Evolutionary conservation across 345 rosid genomes (phyloP).

Genomic region (Hirschfeldia incana): DNA sequence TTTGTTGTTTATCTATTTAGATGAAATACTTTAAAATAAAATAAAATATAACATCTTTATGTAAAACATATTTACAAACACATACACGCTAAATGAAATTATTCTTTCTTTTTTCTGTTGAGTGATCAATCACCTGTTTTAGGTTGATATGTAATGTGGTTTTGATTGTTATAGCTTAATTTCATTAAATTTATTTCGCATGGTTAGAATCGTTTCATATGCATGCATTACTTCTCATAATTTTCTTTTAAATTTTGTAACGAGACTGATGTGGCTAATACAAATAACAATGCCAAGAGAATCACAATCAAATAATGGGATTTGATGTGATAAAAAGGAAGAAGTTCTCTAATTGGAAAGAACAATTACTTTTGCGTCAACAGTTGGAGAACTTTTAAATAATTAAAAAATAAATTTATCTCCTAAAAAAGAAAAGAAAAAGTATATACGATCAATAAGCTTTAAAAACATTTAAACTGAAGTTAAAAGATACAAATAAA

Average conservation of each 20-base stretch:
- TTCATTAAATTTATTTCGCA: neutral
- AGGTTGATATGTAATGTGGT: neutral
- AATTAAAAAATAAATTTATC: neutral
- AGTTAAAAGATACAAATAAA: neutral
- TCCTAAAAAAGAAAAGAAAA: neutral
- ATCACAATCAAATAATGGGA: neutral
- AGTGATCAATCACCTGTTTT: neutral
- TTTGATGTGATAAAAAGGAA: constrained; percentile 15
- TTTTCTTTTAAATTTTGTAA: neutral
- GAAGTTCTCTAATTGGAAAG: constrained; percentile 14
- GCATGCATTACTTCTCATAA: neutral
- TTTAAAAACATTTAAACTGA: neutral
- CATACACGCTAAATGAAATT: neutral
- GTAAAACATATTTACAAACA: neutral
- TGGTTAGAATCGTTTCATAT: neutral
- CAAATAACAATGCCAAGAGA: neutral
- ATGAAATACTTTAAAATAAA: neutral
- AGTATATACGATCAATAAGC: neutral
- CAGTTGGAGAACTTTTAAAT: neutral
- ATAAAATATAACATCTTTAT: neutral
- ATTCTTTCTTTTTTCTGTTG: neutral
- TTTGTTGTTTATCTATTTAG: neutral
- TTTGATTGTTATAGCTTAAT: neutral
- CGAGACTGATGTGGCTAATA: neutral
- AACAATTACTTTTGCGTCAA: neutral